Conservation (phyloP, 495 filamentous ascomycete species). For the Aspergillus cristatus region DNA sequence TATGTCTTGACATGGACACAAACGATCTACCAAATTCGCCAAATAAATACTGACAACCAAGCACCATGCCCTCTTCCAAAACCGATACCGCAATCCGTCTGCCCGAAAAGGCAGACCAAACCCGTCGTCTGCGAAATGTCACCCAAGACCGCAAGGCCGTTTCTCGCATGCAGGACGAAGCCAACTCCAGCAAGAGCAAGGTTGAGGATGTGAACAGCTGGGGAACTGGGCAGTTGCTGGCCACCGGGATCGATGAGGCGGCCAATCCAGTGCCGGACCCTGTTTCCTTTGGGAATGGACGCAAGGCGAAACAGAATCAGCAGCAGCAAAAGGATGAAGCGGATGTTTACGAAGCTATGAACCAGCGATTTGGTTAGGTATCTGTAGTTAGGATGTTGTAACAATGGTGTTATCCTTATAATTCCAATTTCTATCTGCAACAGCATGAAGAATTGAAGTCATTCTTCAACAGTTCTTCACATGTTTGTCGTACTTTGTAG, state of each 20-base stretch:
- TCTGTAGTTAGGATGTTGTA: too few species aligned
- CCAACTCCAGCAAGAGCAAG: conserved; percentile 6
- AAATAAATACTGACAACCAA: too few species aligned
- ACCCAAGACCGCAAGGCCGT: conserved; percentile 15
- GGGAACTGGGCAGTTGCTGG: conserved; percentile 22
- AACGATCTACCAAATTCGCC: too few species aligned
- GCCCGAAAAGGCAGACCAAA: conserved; percentile 13
- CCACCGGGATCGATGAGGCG: conserved; percentile 17
- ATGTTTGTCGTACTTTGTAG: too few species aligned
- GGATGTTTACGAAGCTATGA: conserved; percentile 22
- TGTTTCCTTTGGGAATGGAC: conserved; percentile 14
- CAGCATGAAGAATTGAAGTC: too few species aligned
- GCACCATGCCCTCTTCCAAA: conserved; percentile 24
- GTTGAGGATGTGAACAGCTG: conserved; percentile 8
- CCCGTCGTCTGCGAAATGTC: conserved; percentile 13
- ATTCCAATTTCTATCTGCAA: too few species aligned
- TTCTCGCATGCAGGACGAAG: conserved; percentile 3
- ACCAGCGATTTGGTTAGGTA: conserved; percentile 27
- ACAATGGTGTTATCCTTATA: too few species aligned
- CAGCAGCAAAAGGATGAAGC: conserved; percentile 9
- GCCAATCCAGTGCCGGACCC: conserved; percentile 30
- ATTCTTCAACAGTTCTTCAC: too few species aligned
- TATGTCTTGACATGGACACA: too few species aligned
- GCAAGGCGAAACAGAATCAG: conserved; percentile 10
- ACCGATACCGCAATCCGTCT: conserved; percentile 18